Conservation (phyloP, 352 stramenopile species). For the Globisporangium apiculatum region DNA sequence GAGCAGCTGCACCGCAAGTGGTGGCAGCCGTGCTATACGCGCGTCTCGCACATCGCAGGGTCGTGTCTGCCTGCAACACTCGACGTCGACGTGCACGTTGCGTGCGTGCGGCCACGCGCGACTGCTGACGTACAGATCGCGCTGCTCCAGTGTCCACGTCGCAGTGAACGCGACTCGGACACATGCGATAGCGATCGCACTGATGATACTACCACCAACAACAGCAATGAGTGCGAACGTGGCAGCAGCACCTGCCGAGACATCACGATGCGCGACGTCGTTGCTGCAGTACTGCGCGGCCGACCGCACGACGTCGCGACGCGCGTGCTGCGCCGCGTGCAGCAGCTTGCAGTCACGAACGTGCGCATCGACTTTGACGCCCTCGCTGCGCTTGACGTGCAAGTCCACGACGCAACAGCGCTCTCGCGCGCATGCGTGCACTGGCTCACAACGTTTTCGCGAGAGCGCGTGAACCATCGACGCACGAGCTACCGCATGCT, state of each 20-base stretch:
- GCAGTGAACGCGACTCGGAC: neutral
- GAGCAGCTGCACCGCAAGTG: conserved; percentile 8
- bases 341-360: neutral
- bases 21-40: conserved; percentile 9
- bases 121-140: neutral
- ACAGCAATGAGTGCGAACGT: too few relatives aligned
- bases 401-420: neutral
- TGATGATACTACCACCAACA: neutral
- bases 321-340: neutral
- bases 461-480: neutral
- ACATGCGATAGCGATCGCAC: neutral
- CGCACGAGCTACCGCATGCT: neutral
- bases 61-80: neutral
- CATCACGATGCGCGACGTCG: neutral
- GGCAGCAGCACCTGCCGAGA: neutral
- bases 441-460: neutral
- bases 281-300: neutral
- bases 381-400: neutral
- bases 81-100: conserved; percentile 1
- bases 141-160: conserved; percentile 3
- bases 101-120: neutral
- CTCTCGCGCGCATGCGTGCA: neutral
- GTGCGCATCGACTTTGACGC: neutral
- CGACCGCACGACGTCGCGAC: neutral
- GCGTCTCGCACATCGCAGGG: neutral